Evolutionary conservation across 2,329 filamentous ascomycete species (phyloP), one percentile per base, ranked within the genome.

Genomic region (Stemphylium vesicarium): DNA sequence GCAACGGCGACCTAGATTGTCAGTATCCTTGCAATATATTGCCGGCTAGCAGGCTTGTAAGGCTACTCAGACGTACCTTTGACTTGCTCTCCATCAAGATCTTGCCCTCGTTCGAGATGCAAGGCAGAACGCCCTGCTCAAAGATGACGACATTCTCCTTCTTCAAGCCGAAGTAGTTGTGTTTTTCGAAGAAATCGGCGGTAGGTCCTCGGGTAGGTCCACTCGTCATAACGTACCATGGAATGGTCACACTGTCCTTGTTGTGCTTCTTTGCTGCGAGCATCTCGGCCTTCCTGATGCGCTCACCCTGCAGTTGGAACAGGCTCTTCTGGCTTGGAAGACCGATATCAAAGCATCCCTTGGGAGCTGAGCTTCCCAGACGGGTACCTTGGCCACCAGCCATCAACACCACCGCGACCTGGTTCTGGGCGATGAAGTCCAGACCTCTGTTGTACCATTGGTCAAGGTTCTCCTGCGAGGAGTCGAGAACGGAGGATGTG

Each of bases 161-260:
- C 64, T 88, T 84, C 56, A 99, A 80, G 5, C 95, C 95, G 76
- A 99, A 99, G 82, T 92, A 98, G 53, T 86, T 85, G 81, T 98
- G 84, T 77, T 96, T 84, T 75, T 90, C 80, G 78, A 99, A 98
- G 82, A 95, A 99, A 59, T 89, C 82, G 81, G 96, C 90, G n/a
- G 95, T 99, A 36, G 93, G 91, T 58, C 86, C 87, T 64, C 93
- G 86, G 7, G 95, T 99, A 40, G 95, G 95, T 4, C 95, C 95
- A 70, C 92, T 96, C 69, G 95, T 99, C 95, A 99, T 99, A 77
- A 99, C 92, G 79, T 99, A 99, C 95, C 95, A 99, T 11, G 95
- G 95, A 37, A 98, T 88, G 29, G 89, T 81, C 43, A 80, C 81
- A 57, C 79, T 81, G 42, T 70, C 73, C 63, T 83, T 83, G 53